Evolutionary conservation across 2,329 filamentous ascomycete genomes (phyloP).

Genomic region (Hymenoscyphus fraxineus): DNA sequence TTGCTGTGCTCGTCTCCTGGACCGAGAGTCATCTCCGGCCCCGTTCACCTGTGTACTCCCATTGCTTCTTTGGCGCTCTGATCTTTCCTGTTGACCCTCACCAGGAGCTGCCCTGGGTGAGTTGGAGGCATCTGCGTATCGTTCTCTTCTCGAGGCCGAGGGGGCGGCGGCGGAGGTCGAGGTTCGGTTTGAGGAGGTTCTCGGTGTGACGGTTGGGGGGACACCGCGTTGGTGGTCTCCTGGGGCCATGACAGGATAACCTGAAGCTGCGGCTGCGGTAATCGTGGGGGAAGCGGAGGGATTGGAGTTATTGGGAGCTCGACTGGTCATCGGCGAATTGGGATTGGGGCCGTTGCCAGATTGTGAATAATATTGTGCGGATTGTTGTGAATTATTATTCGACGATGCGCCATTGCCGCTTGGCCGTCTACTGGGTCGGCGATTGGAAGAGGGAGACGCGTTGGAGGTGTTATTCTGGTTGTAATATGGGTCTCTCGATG

Average conservation of each 20-base stretch:
- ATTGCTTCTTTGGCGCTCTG: constrained; percentile 36
- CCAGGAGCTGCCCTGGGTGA: constrained; percentile 24
- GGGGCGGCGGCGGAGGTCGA: constrained; percentile 34
- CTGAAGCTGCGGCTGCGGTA: constrained; percentile 41
- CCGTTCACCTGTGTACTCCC: constrained; percentile 40
- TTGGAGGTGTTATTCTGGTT: constrained; percentile 32
- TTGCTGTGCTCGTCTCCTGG: constrained; percentile 43
- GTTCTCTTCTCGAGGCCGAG: constrained; percentile 25
- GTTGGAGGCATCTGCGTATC: constrained; percentile 25
- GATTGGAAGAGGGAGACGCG: constrained; percentile 47
- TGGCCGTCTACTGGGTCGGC: constrained; percentile 51
- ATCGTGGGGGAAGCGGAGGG: constrained; percentile 36
- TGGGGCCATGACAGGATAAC: constrained; percentile 30
- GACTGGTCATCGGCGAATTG: constrained; percentile 18
- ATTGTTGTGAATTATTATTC: constrained; percentile 26
- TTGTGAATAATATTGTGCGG: constrained; percentile 31
- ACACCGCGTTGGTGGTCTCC: constrained; percentile 55
- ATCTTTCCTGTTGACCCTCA: constrained; percentile 27
- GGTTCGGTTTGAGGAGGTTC: constrained; percentile 72
- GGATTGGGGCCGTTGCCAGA: constrained; percentile 20
- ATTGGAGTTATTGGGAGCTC: constrained; percentile 33
- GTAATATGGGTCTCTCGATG: constrained; percentile 54
- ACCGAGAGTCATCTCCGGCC: constrained; percentile 38
- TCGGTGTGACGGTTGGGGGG: constrained; percentile 71
- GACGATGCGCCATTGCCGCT: constrained; percentile 45